Percentiles rank a stretch among this genome's conserved stretches.
Evolutionary conservation across 73 alveolate genomes (phyloP).

Genomic region (Paramecium caudatum): DNA sequence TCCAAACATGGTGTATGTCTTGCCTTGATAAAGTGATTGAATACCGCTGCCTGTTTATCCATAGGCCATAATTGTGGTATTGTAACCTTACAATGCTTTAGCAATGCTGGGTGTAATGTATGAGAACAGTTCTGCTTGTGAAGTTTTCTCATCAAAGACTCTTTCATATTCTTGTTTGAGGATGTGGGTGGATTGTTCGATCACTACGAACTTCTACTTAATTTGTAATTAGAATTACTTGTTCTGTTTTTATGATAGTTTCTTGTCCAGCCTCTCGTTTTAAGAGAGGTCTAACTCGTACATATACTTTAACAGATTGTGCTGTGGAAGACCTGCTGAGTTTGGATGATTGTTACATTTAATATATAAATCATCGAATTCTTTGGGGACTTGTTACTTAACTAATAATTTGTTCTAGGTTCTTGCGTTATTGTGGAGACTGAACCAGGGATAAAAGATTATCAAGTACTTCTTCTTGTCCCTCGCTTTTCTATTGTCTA

Average conservation of each 20-base stretch:
- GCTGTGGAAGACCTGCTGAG: background rate
- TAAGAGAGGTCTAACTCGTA: slow-evolving; percentile 68
- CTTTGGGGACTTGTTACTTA: slow-evolving; percentile 61
- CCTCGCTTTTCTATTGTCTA: background rate
- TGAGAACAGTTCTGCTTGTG: slow-evolving; percentile 70
- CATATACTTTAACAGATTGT: slow-evolving; percentile 67
- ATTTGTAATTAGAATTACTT: slow-evolving; percentile 15
- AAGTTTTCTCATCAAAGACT: slow-evolving; percentile 66
- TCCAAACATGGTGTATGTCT: slow-evolving; percentile 83
- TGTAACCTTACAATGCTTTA: slow-evolving; percentile 79
- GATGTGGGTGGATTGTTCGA: slow-evolving; percentile 30
- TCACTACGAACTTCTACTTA: slow-evolving; percentile 50
- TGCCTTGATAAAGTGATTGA: slow-evolving; percentile 63
- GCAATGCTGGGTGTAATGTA: slow-evolving; percentile 59
- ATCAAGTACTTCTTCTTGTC: slow-evolving; percentile 18
- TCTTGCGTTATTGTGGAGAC: slow-evolving; percentile 15
- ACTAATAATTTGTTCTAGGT: slow-evolving; percentile 48
- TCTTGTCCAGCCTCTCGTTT: slow-evolving; percentile 62
- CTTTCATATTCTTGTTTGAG: slow-evolving; percentile 66
- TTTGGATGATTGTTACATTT: slow-evolving; percentile 55
- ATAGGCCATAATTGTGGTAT: slow-evolving; percentile 83
- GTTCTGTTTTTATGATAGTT: slow-evolving; percentile 27
- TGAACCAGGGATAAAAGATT: slow-evolving; percentile 1
- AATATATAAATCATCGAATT: slow-evolving; percentile 46
- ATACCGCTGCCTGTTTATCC: slow-evolving; percentile 89